Evolutionary conservation across 495 filamentous ascomycete genomes (phyloP).

Genomic region (Penicillium odoratum): DNA sequence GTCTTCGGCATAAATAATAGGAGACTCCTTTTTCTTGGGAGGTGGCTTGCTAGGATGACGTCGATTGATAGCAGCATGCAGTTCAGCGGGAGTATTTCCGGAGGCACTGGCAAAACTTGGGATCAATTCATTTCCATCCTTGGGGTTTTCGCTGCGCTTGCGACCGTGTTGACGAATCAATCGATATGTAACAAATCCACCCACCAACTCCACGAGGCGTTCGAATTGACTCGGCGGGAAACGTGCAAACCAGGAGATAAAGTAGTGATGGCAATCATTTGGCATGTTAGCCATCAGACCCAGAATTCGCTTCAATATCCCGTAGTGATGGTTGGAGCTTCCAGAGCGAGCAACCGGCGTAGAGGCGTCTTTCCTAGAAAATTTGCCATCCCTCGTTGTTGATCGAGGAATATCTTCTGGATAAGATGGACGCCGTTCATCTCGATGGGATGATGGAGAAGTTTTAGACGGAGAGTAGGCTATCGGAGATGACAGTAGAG

Average conservation of each 20-base stretch:
- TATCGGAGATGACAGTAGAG: constrained; percentile 56
- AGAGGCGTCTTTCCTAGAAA: constrained; percentile 19
- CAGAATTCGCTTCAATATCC: constrained; percentile 82
- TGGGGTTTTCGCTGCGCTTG: constrained; percentile 54
- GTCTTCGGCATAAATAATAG: constrained; percentile 73
- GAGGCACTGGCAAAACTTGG: constrained; percentile 66
- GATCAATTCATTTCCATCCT: constrained; percentile 64
- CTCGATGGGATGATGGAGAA: constrained; percentile 12
- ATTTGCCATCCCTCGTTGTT: constrained; percentile 22
- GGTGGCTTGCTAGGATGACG: constrained; percentile 48
- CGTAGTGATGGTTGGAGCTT: constrained; percentile 65
- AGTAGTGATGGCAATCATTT: constrained; percentile 72
- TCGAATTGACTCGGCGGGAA: constrained; percentile 69
- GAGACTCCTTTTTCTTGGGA: constrained; percentile 46
- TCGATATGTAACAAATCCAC: constrained; percentile 81
- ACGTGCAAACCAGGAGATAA: constrained; percentile 84
- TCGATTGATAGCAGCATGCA: constrained; percentile 76
- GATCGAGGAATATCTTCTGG: constrained; percentile 24
- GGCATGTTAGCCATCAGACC: constrained; percentile 77
- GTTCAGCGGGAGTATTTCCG: constrained; percentile 61
- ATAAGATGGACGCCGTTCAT: constrained; percentile 33
- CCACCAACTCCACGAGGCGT: constrained; percentile 70
- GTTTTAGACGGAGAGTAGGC: constrained; percentile 11
- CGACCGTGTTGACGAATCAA: constrained; percentile 72
- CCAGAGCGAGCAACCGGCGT: constrained; percentile 19